These are phyloP conservation scores for Oryza australiensis DNA, from an alignment of 176 grass and related monocot species.

Conservation along the genomic window DNA sequence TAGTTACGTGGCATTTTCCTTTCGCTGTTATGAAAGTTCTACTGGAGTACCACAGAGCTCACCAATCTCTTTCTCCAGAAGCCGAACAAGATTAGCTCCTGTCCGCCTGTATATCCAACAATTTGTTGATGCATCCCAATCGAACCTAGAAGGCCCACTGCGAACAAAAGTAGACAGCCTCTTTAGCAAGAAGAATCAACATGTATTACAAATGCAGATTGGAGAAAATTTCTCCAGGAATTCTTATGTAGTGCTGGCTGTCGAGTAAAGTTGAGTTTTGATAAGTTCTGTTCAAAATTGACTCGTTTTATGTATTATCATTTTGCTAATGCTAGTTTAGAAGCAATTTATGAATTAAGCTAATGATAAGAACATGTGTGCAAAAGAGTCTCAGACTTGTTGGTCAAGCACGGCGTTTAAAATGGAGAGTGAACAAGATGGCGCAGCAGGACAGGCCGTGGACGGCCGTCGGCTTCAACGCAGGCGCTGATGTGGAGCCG, in stretches of 20 bases:
- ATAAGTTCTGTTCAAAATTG: neutral
- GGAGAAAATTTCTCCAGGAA: neutral
- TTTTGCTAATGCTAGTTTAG: neutral
- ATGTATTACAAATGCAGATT: neutral
- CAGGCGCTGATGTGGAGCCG: too few species aligned
- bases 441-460: too few species aligned
- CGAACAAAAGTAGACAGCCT: slow-evolving; percentile 7
- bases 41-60: slow-evolving; percentile 57
- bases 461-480: too few species aligned
- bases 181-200: slow-evolving; percentile 1
- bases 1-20: neutral
- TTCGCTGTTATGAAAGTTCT: slow-evolving; percentile 49
- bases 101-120: slow-evolving; percentile 78
- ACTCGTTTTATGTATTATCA: neutral
- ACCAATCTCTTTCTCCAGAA: slow-evolving; percentile 66
- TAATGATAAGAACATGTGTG: neutral
- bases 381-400: neutral
- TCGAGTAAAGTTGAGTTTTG: neutral
- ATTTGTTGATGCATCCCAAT: slow-evolving; percentile 60
- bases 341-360: neutral
- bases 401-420: too few species aligned
- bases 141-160: slow-evolving; percentile 83
- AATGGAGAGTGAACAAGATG: too few species aligned
- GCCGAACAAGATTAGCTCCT: slow-evolving; percentile 57
- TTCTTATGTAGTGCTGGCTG: neutral